These are phyloP conservation scores for Diplosphaera chodatii DNA, from an alignment of 139 green algal species.

Conservation along the genomic window DNA sequence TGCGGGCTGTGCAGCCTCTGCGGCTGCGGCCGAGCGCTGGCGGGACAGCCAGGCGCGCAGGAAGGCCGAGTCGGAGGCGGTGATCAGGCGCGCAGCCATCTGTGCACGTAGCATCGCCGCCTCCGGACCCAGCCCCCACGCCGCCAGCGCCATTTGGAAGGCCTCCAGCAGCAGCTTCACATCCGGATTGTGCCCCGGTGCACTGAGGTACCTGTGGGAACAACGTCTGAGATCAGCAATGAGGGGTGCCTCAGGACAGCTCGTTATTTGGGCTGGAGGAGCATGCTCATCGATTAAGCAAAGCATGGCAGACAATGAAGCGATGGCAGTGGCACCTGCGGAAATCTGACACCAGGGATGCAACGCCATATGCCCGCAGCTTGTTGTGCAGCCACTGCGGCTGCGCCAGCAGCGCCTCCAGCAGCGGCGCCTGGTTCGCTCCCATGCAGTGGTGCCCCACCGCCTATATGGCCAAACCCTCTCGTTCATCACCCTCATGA, in stretches of 20 bases:
- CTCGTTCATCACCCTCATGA: too few species aligned
- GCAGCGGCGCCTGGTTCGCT: conserved; percentile 25
- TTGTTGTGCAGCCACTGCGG: conserved; percentile 72
- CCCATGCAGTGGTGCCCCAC: conserved; percentile 61
- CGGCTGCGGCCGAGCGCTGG: not conserved
- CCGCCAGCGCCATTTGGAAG: conserved; percentile 70
- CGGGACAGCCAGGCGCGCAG: conserved; percentile 8
- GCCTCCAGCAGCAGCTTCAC: conserved; percentile 58
- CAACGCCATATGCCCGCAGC: conserved; percentile 58
- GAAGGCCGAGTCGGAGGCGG: conserved; percentile 17
- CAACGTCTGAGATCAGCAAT: too few species aligned
- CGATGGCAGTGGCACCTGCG: too few species aligned
- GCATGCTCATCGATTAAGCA: too few species aligned
- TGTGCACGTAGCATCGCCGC: conserved; percentile 62
- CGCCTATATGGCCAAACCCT: conserved; percentile 15
- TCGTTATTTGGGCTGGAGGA: too few species aligned
- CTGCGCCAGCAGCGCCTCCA: conserved; percentile 52
- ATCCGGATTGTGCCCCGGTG: conserved; percentile 14
- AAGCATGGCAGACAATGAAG: too few species aligned
- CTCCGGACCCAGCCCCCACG: conserved; percentile 48
- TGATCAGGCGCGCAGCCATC: conserved; percentile 67
- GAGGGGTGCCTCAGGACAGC: too few species aligned
- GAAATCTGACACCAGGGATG: conserved; percentile 67
- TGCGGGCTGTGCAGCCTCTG: too few species aligned
- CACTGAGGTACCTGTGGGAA: conserved; percentile 29